Evolutionary conservation across 225 moss, liverwort and hornwort species (phyloP).

Genomic region (Sphagnum tenellum): DNA sequence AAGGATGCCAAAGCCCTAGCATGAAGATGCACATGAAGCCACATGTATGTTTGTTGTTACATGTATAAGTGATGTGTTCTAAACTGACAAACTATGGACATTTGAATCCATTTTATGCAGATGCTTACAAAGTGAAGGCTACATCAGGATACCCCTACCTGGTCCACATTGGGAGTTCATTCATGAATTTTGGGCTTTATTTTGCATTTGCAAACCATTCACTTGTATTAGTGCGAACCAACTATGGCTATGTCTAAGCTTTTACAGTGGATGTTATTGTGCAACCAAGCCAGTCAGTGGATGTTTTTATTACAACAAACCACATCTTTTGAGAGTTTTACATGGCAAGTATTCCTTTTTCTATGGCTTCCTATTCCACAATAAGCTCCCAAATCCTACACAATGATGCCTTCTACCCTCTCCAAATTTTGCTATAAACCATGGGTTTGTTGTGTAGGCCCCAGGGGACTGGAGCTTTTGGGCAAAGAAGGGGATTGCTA

Average conservation of each 20-base stretch:
- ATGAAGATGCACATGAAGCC: too few relatives aligned
- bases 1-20: too few relatives aligned
- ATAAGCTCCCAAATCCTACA: conserved; percentile 12
- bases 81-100: too few relatives aligned
- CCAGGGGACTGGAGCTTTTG: too few relatives aligned
- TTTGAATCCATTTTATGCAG: not conserved
- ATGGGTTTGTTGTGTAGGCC: too few relatives aligned
- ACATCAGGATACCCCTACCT: conserved; percentile 26
- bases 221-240: conserved; percentile 34
- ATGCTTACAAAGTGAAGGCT: conserved; percentile 17
- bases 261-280: conserved; percentile 24
- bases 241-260: conserved; percentile 33
- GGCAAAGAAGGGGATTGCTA: too few relatives aligned
- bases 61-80: too few relatives aligned
- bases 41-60: too few relatives aligned
- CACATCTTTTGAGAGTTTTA: conserved; percentile 21
- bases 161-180: conserved; percentile 33
- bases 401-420: too few relatives aligned
- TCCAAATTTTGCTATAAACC: too few relatives aligned
- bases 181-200: conserved; percentile 39
- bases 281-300: conserved; percentile 36
- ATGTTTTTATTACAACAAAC: conserved; percentile 28
- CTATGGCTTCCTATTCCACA: conserved; percentile 10
- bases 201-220: conserved; percentile 49
- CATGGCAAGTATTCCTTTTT: conserved; percentile 29